Base-by-base conservation (phyloP, 495 filamentous ascomycete genomes). In the Aspergillus leporis region DNA sequence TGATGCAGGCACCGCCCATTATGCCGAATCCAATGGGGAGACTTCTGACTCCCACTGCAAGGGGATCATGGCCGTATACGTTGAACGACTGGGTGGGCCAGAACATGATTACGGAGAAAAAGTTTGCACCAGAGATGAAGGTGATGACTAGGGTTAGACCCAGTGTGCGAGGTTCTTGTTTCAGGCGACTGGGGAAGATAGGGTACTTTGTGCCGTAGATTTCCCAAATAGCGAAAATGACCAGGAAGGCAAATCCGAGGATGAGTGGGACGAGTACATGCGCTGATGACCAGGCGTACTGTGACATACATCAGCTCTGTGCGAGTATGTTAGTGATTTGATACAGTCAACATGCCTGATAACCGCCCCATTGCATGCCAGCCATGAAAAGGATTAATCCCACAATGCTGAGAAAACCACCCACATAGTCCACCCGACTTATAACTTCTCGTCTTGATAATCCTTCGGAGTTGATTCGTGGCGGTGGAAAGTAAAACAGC, bases 71-170 rank as follows among this genome's bases (percentile, higher is more conserved):
- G 14, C 87, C 87, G 59, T 89, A 90, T 9, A 90, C 85, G 64
- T 90, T 90, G 76, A 85, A 89, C 1, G 86, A 84, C 70, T 90
- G 82, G 0, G 85, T 87, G 0, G 88, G 88, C 88, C 87, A 90
- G 63, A 90, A 86, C 70, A 90, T 81, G 25, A 90, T 67, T 4
- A 90, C 83, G 14, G 85, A 86, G 73, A 90, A 90, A 79, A 90
- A 90, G 67, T 90, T 90, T 55, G 86, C 85, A 10, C 88, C 88
- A 9, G 81, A 86, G 47, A 91, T 88, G 70, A 87, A 88, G 12
- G 87, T 90, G 67, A 91, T 90, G 53, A 90, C 65, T 4, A 91
- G 73, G 0, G 86, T 90, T 5, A 90, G 69, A 19, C 75, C 70
- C 4, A 91, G 73, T 5, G 83, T 87, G 3, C 86, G 80, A 52